Evolutionary conservation across 306 rosid species (phyloP), one percentile per base, ranked within the genome.

Genomic region (Ceratonia siliqua): DNA sequence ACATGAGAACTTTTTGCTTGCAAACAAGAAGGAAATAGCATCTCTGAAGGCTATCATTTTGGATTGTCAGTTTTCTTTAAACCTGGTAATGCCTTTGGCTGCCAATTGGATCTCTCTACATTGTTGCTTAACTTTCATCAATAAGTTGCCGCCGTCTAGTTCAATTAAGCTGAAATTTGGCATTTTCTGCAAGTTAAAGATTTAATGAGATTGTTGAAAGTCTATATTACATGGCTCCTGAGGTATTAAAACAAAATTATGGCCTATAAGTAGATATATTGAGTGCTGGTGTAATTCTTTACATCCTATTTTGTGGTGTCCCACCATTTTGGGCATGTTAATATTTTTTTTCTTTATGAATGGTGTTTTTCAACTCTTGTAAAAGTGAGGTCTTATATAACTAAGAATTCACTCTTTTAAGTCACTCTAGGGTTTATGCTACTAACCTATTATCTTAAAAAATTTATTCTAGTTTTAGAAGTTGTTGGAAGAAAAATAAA

Each of bases 291-390:
- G 97, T 93, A 30, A 86, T 93, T 76, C 92, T 93, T 8, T 93
- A 89, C 88, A 93, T 93, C 83, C 79, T 93, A 72, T 96, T 93
- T 45, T 91, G 97, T 71, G 98, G 98, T 73, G 85, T 91, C 56
- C 98, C 98, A 6, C 98, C 98, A 1, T 93, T 93, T 82, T 94
- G 98, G 98, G 98, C 98, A 83, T 97, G 98, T 93, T 76, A 63
- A 85, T n/a, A n/a, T n/a, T n/a, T 86, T 70, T 73, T 84, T 63
- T 82, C 71, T 69, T 69, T 74, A 46, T 63, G 22, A 74, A 49
- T 78, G 38, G 24, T 35, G 18, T n/a, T 22, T 71, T 64, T 49
- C 54, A 43, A 69, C 49, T 36, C 52, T 30, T 33, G 30, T 4
- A 57, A 55, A 38, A 18, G 28, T n/a, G 62, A 49, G 28, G 59